Conservation (phyloP, 2,329 filamentous ascomycete species). For the Dactylonectria estremocensis region DNA sequence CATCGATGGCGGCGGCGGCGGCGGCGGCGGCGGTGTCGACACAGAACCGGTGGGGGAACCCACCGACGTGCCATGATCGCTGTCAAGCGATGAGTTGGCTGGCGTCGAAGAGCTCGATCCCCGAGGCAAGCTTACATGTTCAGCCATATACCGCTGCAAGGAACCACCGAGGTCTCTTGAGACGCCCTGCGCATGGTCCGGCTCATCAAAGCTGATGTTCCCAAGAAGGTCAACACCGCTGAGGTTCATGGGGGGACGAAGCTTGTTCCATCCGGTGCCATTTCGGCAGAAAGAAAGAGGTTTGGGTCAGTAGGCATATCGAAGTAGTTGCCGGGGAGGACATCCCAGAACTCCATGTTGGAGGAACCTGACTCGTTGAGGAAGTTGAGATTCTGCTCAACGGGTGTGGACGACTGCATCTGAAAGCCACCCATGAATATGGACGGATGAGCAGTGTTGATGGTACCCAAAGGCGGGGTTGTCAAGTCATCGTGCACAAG, state of each 20-base stretch:
- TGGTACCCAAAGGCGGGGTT: background rate
- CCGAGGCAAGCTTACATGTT: constrained; percentile 38
- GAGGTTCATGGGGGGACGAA: constrained; percentile 37
- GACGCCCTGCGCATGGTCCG: constrained; percentile 45
- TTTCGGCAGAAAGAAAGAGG: constrained; percentile 32
- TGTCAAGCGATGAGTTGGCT: constrained; percentile 36
- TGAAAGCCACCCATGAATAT: constrained; percentile 17
- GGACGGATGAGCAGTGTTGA: constrained; percentile 9
- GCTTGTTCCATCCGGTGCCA: constrained; percentile 19
- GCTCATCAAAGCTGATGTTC: constrained; percentile 53
- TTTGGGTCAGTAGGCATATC: constrained; percentile 39
- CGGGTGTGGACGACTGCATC: constrained; percentile 23
- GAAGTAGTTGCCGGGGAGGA: constrained; percentile 50
- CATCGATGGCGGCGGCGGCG: constrained; percentile 22
- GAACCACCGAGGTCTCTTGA: constrained; percentile 51
- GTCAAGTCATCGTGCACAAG: constrained; percentile 24
- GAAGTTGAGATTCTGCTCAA: constrained; percentile 55
- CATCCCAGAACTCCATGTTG: constrained; percentile 56
- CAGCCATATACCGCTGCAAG: constrained; percentile 45
- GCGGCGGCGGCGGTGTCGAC: constrained; percentile 19
- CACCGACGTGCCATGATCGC: constrained; percentile 41
- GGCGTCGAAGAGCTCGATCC: constrained; percentile 40
- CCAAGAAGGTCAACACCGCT: constrained; percentile 50
- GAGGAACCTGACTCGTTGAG: constrained; percentile 48
- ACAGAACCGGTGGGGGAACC: constrained; percentile 35